phyloP scores from a whole-genome alignment of 2,329 filamentous ascomycete genomes.

The Rhynchosporium agropyri region DNA sequence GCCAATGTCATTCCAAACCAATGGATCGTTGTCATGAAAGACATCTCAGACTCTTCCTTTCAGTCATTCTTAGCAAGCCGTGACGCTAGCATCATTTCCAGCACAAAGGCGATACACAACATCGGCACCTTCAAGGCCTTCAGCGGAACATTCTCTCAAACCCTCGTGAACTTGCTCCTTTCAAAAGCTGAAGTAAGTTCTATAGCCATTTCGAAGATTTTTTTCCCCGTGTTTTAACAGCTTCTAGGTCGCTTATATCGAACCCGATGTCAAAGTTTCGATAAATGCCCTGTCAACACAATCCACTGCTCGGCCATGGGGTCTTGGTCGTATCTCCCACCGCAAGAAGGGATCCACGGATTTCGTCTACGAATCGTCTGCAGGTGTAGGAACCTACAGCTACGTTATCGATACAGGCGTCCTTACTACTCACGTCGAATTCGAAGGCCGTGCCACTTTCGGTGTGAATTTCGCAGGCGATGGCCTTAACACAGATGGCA shows the following conservation, averaged over 20 bases:
- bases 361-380: conserved; percentile 9
- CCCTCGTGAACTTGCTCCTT: neutral
- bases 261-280: conserved; percentile 8
- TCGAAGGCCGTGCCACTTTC: conserved; percentile 14
- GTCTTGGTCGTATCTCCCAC: conserved; percentile 14
- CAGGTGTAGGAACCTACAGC: conserved; percentile 3
- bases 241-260: conserved; percentile 9
- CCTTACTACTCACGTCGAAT: conserved; percentile 1
- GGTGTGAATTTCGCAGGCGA: conserved; percentile 13
- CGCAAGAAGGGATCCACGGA: neutral
- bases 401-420: conserved; percentile 15
- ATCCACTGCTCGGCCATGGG: neutral
- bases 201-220: neutral
- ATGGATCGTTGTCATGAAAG: conserved; percentile 17
- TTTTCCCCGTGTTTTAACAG: neutral
- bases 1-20: conserved; percentile 5
- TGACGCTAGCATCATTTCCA: conserved; percentile 1
- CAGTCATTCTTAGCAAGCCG: conserved; percentile 3
- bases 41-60: conserved; percentile 11
- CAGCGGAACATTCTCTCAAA: neutral
- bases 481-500: conserved; percentile 8
- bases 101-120: conserved; percentile 6
- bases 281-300: conserved; percentile 6
- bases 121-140: conserved; percentile 11
- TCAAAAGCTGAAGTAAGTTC: conserved; percentile 13